Base-by-base conservation (phyloP, 805 yeast species). In the Vanderwaltozyma yarrowii region DNA sequence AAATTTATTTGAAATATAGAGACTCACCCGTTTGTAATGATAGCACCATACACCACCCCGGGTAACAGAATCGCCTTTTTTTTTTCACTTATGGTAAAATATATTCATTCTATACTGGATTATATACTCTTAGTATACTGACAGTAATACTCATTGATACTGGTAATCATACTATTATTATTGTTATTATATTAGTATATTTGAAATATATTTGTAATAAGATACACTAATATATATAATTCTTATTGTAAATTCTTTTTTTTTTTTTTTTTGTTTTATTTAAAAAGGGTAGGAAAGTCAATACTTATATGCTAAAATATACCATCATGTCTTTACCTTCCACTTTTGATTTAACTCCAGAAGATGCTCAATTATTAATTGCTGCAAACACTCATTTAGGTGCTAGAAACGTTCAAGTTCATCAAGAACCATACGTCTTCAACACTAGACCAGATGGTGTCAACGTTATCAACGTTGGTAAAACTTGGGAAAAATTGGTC, bases 371-470 rank as follows among this genome's bases (percentile, higher is more conserved):
- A 79, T 84, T 89, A 70, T 78, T 92, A 73, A 80, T 92, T 75
- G 97, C 98, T 70, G 98, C 98, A 70, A 89, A 89, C 86, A 85
- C 80, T 65, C 98, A 92, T 79, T 82, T 92, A 70, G 98, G 98
- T 73, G 80, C 96, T 70, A 92, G 92, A 86, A 92, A 92, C 86
- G 94, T 89, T 70, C 96, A 88, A 78, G 94, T 85, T 65, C 96
- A 87, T 85, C 87, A 85, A 80, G 83, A 82, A 70, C 81, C 92
- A 71, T 86, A 86, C 79, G 95, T 89, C 62, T 84, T 74, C 89
- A 83, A 86, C 76, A 81, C 95, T 71, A 87, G 97, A 78, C 92
- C 95, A 73, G 98, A 92, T 69, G 98, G 98, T 81, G 96, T 92
- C 64, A 87, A 87, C 80, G 76, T 92, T 60, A 88, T 92, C 73